phyloP scores from a whole-genome alignment of 106 monocot genomes.

The Allium cepa region DNA sequence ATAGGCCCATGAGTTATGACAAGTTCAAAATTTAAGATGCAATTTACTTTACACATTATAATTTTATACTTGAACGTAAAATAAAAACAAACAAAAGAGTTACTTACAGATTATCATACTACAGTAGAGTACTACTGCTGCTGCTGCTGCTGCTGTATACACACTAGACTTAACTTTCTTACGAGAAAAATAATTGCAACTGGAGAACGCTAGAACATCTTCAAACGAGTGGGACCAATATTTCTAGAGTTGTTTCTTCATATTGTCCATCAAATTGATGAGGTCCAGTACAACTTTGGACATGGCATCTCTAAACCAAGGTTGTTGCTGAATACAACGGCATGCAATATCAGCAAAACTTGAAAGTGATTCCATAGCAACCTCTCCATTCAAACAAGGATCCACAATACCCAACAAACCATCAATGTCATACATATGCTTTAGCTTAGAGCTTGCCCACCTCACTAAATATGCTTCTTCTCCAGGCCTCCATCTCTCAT shows the following conservation, averaged over 20 bases:
- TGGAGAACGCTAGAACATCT: too few relatives aligned
- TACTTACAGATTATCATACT: too few relatives aligned
- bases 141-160: too few relatives aligned
- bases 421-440: slow-evolving; percentile 81
- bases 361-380: slow-evolving; percentile 68
- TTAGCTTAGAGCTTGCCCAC: slow-evolving; percentile 69
- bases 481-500: slow-evolving; percentile 52
- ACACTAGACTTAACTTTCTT: too few relatives aligned
- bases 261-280: background rate
- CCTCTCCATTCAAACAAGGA: slow-evolving; percentile 49
- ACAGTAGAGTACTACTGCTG: too few relatives aligned
- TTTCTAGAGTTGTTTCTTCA: background rate
- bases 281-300: slow-evolving; percentile 74
- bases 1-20: too few relatives aligned
- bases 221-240: too few relatives aligned
- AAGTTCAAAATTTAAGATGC: too few relatives aligned
- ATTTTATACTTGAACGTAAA: too few relatives aligned
- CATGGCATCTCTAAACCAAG: slow-evolving; percentile 72
- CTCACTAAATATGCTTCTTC: slow-evolving; percentile 64
- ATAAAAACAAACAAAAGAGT: too few relatives aligned
- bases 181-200: too few relatives aligned
- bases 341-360: slow-evolving; percentile 81
- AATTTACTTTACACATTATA: too few relatives aligned
- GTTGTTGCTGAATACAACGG: slow-evolving; percentile 71
- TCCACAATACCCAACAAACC: slow-evolving; percentile 66